Base-by-base conservation (phyloP, 75 land plant genomes). In the Pinus taeda region DNA sequence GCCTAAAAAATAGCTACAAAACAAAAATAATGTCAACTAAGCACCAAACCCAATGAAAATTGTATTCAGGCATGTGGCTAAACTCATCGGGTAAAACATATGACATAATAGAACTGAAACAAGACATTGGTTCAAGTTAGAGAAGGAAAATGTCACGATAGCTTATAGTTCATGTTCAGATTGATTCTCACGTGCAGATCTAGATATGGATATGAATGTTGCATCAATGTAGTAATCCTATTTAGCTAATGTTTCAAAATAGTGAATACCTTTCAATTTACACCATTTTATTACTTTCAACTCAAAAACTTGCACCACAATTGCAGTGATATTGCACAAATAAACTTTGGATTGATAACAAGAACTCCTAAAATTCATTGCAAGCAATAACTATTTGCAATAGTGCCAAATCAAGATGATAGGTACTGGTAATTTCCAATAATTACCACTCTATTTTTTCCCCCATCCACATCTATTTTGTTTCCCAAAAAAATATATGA, bases 161-260 rank as follows among this genome's bases (percentile, higher is more conserved):
- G 83, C 88, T 83, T 76, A 90, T 90, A 85, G 84, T 56, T 86
- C 90, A 12, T 87, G 84, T 49, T 83, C 83, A 53, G 83, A 80
- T 17, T 91, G 90, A 75, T 80, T 90, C 57, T 81, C 75, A 8
- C 90, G 71, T 29, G 93, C 91, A 77, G 81, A 70, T 77, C 87
- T 85, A 8, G 92, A 92, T 60, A 86, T 83, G 70, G 84, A 79
- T 11, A 86, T 80, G 74, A 94, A 94, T 37, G 97, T 86, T 60
- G 83, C 85, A 81, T 94, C 93, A 63, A 94, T 86, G 76, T 88
- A 92, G 67, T 71, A 74, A 61, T 90, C 86, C 76, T 92, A 89
- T 78, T 92, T 94, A 12, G 97, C 95, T 26, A 95, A 94, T n/a
- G 97, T 94, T 79, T 94, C 97, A 83, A 90, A 92, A 57, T 94